These are phyloP conservation scores for Kondoa malvinella DNA, from an alignment of 768 basidiomycete species.

Conservation along the genomic window DNA sequence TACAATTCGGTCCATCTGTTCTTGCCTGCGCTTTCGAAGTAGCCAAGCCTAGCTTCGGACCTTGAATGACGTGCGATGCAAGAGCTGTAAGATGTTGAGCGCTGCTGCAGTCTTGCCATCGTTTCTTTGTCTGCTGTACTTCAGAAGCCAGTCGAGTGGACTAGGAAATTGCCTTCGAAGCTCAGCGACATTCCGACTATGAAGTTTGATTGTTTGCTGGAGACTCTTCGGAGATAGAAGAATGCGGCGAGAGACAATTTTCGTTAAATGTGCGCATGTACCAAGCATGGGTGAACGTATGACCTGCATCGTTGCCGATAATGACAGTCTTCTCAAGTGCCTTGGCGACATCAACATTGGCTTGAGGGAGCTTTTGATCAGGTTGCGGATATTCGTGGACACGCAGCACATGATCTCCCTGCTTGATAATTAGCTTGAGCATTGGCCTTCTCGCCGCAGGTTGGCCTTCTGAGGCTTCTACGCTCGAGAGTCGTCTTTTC, in stretches of 20 bases:
- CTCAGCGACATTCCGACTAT: background rate
- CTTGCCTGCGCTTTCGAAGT: background rate
- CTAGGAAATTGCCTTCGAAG: background rate
- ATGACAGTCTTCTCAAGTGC: background rate
- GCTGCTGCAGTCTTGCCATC: background rate
- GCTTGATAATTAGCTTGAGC: no score
- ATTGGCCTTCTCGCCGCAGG: no score
- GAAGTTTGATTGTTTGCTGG: background rate
- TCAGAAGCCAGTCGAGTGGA: background rate
- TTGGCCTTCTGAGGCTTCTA: no score
- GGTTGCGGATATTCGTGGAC: no score
- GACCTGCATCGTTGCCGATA: background rate
- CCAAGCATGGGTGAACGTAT: background rate
- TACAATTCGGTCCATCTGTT: background rate
- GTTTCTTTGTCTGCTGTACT: background rate
- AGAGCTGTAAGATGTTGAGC: background rate
- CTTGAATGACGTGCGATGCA: background rate
- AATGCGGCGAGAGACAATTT: background rate
- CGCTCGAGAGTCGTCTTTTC: no score
- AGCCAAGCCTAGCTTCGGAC: background rate
- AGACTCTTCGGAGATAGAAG: background rate
- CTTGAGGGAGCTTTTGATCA: background rate
- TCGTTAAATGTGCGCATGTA: background rate
- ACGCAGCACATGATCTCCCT: no score
- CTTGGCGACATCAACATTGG: background rate